These are phyloP conservation scores for Oxyria digyna DNA, from an alignment of 148 eudicot species.

Conservation along the genomic window DNA sequence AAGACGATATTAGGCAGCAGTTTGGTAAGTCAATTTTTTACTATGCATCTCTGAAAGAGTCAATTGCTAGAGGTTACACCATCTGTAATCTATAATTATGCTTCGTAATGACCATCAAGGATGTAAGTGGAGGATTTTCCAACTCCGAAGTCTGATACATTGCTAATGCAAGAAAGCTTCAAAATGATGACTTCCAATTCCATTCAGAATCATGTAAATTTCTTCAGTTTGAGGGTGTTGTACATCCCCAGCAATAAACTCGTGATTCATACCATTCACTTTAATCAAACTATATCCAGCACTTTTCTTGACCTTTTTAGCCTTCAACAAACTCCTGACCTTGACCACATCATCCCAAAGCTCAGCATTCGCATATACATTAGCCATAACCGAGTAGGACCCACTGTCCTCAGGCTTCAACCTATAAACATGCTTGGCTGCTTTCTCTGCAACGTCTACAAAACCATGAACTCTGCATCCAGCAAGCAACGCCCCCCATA, in stretches of 20 bases:
- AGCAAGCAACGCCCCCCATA: slow-evolving; percentile 77
- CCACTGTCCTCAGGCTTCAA: slow-evolving; percentile 70
- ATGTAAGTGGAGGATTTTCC: neutral
- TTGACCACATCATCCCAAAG: slow-evolving; percentile 61
- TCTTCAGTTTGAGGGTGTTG: slow-evolving; percentile 45
- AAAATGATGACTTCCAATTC: slow-evolving; percentile 34
- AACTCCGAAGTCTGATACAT: neutral
- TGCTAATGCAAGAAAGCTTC: slow-evolving; percentile 17
- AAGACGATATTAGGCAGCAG: no score
- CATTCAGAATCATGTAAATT: slow-evolving; percentile 31
- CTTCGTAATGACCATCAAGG: neutral
- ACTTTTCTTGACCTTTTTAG: slow-evolving; percentile 35
- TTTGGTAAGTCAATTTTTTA: no score
- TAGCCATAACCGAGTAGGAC: slow-evolving; percentile 63
- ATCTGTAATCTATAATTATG: no score
- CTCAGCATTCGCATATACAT: slow-evolving; percentile 51
- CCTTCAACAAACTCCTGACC: slow-evolving; percentile 47
- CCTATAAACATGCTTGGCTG: slow-evolving; percentile 43
- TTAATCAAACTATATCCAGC: slow-evolving; percentile 70
- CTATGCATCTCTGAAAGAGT: no score
- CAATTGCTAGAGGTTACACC: no score
- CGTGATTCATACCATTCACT: slow-evolving; percentile 41
- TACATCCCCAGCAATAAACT: slow-evolving; percentile 64
- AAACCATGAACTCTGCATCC: slow-evolving; percentile 68
- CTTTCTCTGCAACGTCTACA: slow-evolving; percentile 55